Conservation (phyloP, 2,329 filamentous ascomycete species). For the Fusarium nelsonii region DNA sequence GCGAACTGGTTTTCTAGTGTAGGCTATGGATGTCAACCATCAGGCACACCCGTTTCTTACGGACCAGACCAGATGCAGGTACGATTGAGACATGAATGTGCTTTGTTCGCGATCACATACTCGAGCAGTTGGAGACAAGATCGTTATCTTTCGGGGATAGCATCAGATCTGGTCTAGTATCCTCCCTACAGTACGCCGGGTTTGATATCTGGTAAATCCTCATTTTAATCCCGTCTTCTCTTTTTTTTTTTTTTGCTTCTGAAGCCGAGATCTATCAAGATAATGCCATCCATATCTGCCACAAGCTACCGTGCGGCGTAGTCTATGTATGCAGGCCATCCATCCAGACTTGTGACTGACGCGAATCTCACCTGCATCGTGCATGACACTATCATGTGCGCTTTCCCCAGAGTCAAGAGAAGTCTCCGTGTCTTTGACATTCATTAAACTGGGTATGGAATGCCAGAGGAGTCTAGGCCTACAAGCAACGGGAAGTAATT, state of each 20-base stretch:
- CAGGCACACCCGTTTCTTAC: constrained; percentile 10
- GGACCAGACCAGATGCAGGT: constrained; percentile 11
- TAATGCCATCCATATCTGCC: constrained; percentile 4
- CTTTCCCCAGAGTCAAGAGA: constrained; percentile 10
- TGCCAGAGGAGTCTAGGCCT: constrained; percentile 5
- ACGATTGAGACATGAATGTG: constrained; percentile 7
- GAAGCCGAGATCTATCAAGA: constrained; percentile 36
- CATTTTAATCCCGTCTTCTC: constrained; percentile 4
- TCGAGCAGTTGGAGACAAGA: constrained; percentile 7
- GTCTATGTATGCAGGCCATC: not conserved
- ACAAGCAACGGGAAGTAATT: constrained; percentile 20
- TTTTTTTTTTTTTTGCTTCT: constrained; percentile 7
- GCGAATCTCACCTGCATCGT: constrained; percentile 38
- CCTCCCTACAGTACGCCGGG: constrained; percentile 13
- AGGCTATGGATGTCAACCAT: constrained; percentile 25
- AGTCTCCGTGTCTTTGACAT: constrained; percentile 5
- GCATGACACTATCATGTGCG: constrained; percentile 35
- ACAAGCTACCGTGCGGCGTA: constrained; percentile 33
- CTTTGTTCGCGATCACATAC: constrained; percentile 24
- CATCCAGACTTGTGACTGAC: constrained; percentile 36
- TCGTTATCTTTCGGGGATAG: constrained; percentile 15
- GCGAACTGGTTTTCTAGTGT: constrained; percentile 5
- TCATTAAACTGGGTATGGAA: constrained; percentile 19
- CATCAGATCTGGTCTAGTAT: constrained; percentile 12
- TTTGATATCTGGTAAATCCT: constrained; percentile 3